Conservation (phyloP, 1,284 basidiomycete species). For the Pseudozyma tsukubaensis region DNA sequence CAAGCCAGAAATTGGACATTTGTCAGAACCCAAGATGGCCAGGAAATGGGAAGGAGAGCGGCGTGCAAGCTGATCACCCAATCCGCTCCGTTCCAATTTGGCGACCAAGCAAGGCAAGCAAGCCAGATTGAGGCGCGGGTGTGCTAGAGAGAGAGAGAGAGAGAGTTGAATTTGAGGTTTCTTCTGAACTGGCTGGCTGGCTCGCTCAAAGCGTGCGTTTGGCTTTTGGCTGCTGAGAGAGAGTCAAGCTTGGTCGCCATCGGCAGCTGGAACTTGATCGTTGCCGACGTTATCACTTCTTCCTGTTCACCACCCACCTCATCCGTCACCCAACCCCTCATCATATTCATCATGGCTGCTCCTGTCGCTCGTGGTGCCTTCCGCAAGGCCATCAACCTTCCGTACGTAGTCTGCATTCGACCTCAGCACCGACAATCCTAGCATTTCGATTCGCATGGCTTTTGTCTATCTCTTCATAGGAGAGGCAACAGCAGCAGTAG, state of each 20-base stretch:
- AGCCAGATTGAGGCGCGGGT: background rate
- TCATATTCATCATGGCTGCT: slow-evolving; percentile 50
- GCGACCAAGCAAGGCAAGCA: slow-evolving; percentile 5
- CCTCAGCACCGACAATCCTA: background rate
- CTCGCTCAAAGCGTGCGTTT: background rate
- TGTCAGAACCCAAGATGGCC: slow-evolving; percentile 13
- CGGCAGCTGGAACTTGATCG: slow-evolving; percentile 9
- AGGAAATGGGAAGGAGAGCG: background rate
- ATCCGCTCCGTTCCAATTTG: slow-evolving; percentile 25
- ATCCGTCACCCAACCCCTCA: slow-evolving; percentile 20
- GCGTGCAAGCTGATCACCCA: slow-evolving; percentile 25
- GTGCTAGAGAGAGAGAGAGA: background rate
- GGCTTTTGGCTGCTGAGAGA: background rate
- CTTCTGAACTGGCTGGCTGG: slow-evolving; percentile 4
- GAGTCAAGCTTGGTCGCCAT: slow-evolving; percentile 23
- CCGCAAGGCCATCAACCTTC: slow-evolving; percentile 77
- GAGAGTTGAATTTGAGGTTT: slow-evolving; percentile 9
- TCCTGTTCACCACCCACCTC: slow-evolving; percentile 21
- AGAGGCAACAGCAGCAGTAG: background rate
- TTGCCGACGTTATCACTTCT: slow-evolving; percentile 17
- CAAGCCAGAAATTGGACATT: slow-evolving; percentile 22
- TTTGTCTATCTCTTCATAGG: too few relatives aligned
- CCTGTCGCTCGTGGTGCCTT: slow-evolving; percentile 58
- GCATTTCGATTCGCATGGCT: background rate
- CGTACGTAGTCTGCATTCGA: slow-evolving; percentile 64